A percentile compares a stretch with the other conserved stretches of the same genome.
Evolutionary conservation across 495 filamentous ascomycete genomes (phyloP).

Genomic region (Lasiosphaeria miniovina): DNA sequence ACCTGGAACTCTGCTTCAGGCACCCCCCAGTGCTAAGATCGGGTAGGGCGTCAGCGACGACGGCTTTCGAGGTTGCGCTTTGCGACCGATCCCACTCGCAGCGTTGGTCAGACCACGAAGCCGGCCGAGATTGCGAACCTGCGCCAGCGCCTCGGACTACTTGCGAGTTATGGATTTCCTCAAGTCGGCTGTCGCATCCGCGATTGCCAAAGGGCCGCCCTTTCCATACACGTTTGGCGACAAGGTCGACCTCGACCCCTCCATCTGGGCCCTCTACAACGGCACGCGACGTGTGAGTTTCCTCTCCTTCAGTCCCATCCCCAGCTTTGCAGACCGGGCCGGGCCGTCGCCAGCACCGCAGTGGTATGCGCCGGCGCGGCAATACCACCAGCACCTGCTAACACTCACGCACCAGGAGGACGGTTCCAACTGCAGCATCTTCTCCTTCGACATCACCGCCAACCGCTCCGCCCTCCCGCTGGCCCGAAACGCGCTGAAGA

Average conservation of each 20-base stretch:
- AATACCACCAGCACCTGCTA: no score
- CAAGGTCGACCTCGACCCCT: slow-evolving; percentile 79
- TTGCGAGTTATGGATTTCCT: slow-evolving; percentile 78
- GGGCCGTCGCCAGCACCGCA: no score
- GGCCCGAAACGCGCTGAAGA: slow-evolving; percentile 88
- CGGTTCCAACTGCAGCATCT: slow-evolving; percentile 88
- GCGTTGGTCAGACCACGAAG: no score
- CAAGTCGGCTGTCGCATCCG: slow-evolving; percentile 93
- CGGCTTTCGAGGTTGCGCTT: no score
- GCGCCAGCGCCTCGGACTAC: background rate
- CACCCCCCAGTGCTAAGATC: no score
- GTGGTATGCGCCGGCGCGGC: no score
- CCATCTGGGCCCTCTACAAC: slow-evolving; percentile 90
- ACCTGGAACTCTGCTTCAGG: no score
- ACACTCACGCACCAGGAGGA: slow-evolving; percentile 64
- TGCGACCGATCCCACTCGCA: no score
- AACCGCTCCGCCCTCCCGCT: slow-evolving; percentile 79
- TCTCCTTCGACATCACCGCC: slow-evolving; percentile 81
- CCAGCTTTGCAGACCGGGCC: background rate
- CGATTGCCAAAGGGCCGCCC: slow-evolving; percentile 88
- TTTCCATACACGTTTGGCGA: slow-evolving; percentile 93
- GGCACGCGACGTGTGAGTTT: slow-evolving; percentile 77
- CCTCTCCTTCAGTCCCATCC: background rate
- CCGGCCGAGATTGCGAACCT: background rate
- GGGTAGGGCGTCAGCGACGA: no score